Evolutionary conservation across 1,284 basidiomycete species (phyloP).

Genomic region (Athelia psychrophila): DNA sequence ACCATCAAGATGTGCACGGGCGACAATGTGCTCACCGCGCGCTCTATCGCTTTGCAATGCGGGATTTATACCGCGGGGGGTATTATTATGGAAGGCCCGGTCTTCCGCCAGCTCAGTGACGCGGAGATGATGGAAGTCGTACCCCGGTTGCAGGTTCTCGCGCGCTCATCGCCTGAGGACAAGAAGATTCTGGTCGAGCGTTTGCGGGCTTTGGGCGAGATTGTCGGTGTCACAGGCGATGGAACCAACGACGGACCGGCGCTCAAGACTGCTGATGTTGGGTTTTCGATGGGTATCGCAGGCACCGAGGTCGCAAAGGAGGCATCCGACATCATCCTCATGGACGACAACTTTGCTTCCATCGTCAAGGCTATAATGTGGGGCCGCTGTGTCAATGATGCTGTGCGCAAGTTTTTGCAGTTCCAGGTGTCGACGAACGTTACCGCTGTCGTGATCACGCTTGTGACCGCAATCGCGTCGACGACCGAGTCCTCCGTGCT

Average conservation of each 20-base stretch:
- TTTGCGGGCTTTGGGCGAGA: conserved; percentile 85
- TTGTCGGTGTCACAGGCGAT: conserved; percentile 97
- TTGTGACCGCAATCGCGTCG: conserved; percentile 87
- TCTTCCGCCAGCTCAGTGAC: conserved; percentile 59
- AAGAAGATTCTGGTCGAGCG: conserved; percentile 93
- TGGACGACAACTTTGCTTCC: conserved; percentile 97
- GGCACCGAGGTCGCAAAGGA: conserved; percentile 99
- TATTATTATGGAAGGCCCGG: conserved; percentile 95
- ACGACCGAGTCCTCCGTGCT: conserved; percentile 78
- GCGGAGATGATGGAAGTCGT: conserved; percentile 61
- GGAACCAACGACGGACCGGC: conserved; percentile 98
- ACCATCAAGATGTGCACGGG: conserved; percentile 98
- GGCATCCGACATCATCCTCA: conserved; percentile 97
- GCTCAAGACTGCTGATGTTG: conserved; percentile 91
- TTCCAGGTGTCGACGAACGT: conserved; percentile 98
- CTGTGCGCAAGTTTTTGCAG: conserved; percentile 96
- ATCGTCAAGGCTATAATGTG: conserved; percentile 98
- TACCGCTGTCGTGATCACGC: conserved; percentile 93
- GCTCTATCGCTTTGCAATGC: conserved; percentile 93
- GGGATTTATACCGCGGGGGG: conserved; percentile 92
- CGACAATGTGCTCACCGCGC: conserved; percentile 93
- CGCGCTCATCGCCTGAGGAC: conserved; percentile 97
- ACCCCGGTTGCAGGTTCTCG: conserved; percentile 75
- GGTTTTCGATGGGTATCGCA: conserved; percentile 98
- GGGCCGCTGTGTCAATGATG: conserved; percentile 98